phyloP scores from a whole-genome alignment of 1,139 yeast genomes.

The Zygoascus meyerae region DNA sequence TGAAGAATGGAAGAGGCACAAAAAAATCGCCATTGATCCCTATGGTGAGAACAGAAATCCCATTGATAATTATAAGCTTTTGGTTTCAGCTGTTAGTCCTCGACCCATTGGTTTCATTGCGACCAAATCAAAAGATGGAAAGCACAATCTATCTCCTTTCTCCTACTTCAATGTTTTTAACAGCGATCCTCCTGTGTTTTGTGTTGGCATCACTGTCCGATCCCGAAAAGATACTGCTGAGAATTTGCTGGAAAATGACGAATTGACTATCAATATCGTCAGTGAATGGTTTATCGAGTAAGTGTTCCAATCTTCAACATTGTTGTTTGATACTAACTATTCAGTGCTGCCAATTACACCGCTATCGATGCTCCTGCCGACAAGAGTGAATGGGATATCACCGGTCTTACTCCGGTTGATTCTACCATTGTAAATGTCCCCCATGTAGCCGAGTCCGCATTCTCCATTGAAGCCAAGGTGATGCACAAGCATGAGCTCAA shows the following conservation, averaged over 20 bases:
- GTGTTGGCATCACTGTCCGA: slow-evolving; percentile 42
- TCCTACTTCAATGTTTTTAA: slow-evolving; percentile 48
- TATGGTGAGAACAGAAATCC: slow-evolving; percentile 40
- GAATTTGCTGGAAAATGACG: slow-evolving; percentile 48
- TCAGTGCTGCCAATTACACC: slow-evolving; percentile 48
- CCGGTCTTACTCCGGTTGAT: slow-evolving; percentile 47
- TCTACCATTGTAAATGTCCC: slow-evolving; percentile 47
- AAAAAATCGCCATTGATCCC: slow-evolving; percentile 48
- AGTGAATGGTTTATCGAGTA: slow-evolving; percentile 57
- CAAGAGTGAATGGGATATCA: slow-evolving; percentile 50
- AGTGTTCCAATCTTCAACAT: neutral
- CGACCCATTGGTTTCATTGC: slow-evolving; percentile 57
- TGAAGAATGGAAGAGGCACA: slow-evolving; percentile 36
- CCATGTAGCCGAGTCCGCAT: slow-evolving; percentile 57
- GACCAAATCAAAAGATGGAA: slow-evolving; percentile 42
- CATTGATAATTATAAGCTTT: slow-evolving; percentile 45
- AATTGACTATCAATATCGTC: slow-evolving; percentile 53
- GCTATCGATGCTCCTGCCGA: slow-evolving; percentile 45
- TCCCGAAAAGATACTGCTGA: slow-evolving; percentile 46
- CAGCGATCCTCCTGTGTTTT: slow-evolving; percentile 56
- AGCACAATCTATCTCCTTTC: slow-evolving; percentile 51
- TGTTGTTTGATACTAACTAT: neutral
- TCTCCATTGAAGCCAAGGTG: slow-evolving; percentile 52
- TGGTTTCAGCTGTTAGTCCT: slow-evolving; percentile 49
- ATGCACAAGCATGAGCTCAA: slow-evolving; percentile 43